A percentile compares a stretch with the other conserved stretches of the same genome.
phyloP scores from a whole-genome alignment of 768 basidiomycete genomes.

The Lactarius akahatsu region DNA sequence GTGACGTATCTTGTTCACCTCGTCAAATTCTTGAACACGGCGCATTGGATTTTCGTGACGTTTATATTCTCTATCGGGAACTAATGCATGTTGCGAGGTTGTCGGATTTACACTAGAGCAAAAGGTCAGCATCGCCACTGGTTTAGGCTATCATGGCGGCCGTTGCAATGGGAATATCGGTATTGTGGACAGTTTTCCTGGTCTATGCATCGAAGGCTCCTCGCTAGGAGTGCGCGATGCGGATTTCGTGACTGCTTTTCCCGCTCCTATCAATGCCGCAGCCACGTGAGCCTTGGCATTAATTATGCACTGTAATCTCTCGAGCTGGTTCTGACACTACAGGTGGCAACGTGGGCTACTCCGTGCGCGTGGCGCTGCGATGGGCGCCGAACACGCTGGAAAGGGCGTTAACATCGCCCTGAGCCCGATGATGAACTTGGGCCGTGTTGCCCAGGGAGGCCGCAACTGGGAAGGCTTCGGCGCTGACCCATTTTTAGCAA shows the following conservation, averaged over 20 bases:
- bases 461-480: conserved; percentile 97
- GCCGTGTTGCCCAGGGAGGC: conserved; percentile 74
- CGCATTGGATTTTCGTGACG: neutral
- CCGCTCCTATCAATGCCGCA: conserved; percentile 80
- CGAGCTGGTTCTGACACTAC: neutral
- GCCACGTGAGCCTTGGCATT: conserved; percentile 56
- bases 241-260: conserved; percentile 76
- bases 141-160: conserved; percentile 53
- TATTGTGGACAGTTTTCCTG: conserved; percentile 53
- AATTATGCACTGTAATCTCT: neutral
- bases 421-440: conserved; percentile 85
- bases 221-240: conserved; percentile 79
- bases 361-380: conserved; percentile 68
- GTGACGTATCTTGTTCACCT: neutral
- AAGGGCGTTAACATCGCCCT: conserved; percentile 85
- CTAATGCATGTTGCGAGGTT: conserved; percentile 8
- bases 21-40: neutral
- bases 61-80: neutral
- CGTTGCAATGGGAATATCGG: conserved; percentile 70
- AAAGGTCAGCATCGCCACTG: conserved; percentile 28
- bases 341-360: conserved; percentile 79
- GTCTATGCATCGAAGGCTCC: conserved; percentile 73
- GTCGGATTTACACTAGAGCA: conserved; percentile 25
- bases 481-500: conserved; percentile 80
- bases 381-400: conserved; percentile 81